phyloP scores from a whole-genome alignment of 2,329 filamentous ascomycete species.

The Myriosclerotinia curreyana region DNA sequence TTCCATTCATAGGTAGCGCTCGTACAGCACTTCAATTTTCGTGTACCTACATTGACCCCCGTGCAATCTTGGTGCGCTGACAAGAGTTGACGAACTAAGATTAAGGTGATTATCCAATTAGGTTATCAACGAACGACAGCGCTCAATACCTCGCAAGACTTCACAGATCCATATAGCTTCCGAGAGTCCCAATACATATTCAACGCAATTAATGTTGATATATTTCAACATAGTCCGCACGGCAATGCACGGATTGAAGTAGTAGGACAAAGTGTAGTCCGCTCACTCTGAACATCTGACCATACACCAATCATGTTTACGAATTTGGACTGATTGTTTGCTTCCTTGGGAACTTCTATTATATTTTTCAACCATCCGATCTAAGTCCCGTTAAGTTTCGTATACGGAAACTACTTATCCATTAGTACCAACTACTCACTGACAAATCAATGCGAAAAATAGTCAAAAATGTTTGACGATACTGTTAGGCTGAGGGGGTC shows the following conservation, averaged over 20 bases:
- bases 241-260: not conserved
- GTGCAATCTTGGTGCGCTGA: slow-evolving; percentile 2
- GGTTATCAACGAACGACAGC: not conserved
- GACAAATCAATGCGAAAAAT: not conserved
- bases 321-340: not conserved
- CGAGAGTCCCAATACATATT: not conserved
- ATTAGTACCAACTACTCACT: too few species aligned
- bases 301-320: not conserved
- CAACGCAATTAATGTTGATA: not conserved
- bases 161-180: not conserved
- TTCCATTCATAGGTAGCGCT: not conserved
- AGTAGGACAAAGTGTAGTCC: slow-evolving; percentile 13
- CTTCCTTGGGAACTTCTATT: not conserved
- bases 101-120: not conserved
- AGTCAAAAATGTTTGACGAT: not conserved
- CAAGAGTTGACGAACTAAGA: not conserved
- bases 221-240: slow-evolving; percentile 11
- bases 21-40: slow-evolving; percentile 6
- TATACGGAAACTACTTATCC: not conserved
- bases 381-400: not conserved
- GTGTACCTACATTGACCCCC: not conserved
- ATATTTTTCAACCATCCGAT: not conserved
- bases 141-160: not conserved
- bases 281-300: slow-evolving; percentile 16
- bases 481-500: not conserved